Percentiles rank a stretch among this genome's conserved stretches.
These are phyloP conservation scores for Macrocybe gigantea DNA, from an alignment of 768 basidiomycete species.

Conservation along the genomic window DNA sequence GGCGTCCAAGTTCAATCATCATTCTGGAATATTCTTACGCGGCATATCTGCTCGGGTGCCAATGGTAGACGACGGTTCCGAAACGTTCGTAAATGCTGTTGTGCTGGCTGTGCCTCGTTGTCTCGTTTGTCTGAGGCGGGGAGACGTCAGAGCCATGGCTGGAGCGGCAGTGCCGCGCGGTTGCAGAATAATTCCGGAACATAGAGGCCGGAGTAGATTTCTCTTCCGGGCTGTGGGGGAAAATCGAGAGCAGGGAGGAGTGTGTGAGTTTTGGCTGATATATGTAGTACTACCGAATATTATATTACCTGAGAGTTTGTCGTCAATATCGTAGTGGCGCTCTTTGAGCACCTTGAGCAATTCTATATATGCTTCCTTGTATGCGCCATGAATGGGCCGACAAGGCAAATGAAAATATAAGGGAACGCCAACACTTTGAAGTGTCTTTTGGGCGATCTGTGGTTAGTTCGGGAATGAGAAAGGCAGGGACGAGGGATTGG, in stretches of 20 bases:
- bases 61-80: too few relatives aligned
- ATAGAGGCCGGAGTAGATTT: constrained; percentile 26
- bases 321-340: constrained; percentile 25
- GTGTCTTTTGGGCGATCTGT: constrained; percentile 43
- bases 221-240: constrained; percentile 22
- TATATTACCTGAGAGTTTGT: constrained; percentile 26
- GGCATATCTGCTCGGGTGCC: too few relatives aligned
- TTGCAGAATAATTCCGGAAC: not conserved
- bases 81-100: too few relatives aligned
- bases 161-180: not conserved
- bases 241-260: not conserved
- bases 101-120: too few relatives aligned
- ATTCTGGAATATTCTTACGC: too few relatives aligned
- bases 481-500: constrained; percentile 6
- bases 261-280: not conserved
- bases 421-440: constrained; percentile 33
- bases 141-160: constrained; percentile 2
- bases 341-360: constrained; percentile 36
- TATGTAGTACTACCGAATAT: constrained; percentile 1
- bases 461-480: constrained; percentile 1
- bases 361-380: constrained; percentile 45
- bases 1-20: constrained; percentile 13
- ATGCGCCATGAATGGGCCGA: constrained; percentile 26
- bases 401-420: constrained; percentile 43
- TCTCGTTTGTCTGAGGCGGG: too few relatives aligned